Conservation (phyloP, 2,329 filamentous ascomycete genomes). For the Colletotrichum tropicale region DNA sequence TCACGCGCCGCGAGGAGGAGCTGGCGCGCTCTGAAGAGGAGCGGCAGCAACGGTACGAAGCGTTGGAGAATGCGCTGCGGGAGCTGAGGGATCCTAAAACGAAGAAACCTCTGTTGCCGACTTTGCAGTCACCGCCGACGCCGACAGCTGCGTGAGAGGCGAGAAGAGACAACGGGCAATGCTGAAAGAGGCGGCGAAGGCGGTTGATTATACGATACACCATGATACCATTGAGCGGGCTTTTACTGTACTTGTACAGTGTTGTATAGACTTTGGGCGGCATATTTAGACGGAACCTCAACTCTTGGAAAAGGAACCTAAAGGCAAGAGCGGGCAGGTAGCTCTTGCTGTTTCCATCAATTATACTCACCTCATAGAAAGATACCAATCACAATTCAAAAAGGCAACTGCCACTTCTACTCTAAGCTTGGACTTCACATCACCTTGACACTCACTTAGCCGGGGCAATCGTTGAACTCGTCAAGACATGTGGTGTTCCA, state of each 20-base stretch:
- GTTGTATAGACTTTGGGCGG: background rate
- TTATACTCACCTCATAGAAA: constrained; percentile 14
- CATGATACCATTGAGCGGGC: constrained; percentile 12
- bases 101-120: constrained; percentile 56
- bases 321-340: background rate
- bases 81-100: constrained; percentile 60
- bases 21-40: constrained; percentile 48
- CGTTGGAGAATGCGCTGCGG: constrained; percentile 59
- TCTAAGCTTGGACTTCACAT: background rate
- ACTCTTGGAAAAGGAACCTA: background rate
- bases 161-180: background rate
- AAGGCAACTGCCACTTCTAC: background rate
- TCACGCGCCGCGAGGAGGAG: constrained; percentile 55
- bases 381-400: background rate
- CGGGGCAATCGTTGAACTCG: background rate
- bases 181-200: background rate
- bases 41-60: constrained; percentile 51
- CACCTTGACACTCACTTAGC: background rate
- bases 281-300: constrained; percentile 4
- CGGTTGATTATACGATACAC: background rate
- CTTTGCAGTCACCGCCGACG: constrained; percentile 29
- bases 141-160: constrained; percentile 24
- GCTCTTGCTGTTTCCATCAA: background rate
- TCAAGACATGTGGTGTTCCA: constrained; percentile 40
- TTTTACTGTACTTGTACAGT: background rate